phyloP scores from a whole-genome alignment of 352 stramenopile genomes.

The Phytophthora tubulina region DNA sequence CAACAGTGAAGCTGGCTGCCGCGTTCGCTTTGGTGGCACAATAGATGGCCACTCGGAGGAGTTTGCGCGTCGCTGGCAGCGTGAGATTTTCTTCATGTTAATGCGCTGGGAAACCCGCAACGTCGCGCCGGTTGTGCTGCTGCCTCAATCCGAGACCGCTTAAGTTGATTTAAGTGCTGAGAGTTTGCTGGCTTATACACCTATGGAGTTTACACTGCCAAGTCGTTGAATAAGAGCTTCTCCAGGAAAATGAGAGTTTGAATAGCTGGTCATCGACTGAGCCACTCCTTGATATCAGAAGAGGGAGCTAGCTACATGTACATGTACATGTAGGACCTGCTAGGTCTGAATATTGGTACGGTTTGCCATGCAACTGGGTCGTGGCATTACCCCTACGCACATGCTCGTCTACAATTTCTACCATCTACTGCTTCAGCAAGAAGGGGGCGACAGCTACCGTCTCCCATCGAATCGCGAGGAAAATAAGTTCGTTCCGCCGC shows the following conservation, averaged over 20 bases:
- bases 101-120: conserved; percentile 47
- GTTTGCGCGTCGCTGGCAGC: conserved; percentile 46
- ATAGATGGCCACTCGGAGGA: conserved; percentile 41
- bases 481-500: conserved; percentile 42
- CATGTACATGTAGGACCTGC: too few relatives aligned
- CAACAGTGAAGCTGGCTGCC: conserved; percentile 12
- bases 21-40: conserved; percentile 43
- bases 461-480: conserved; percentile 47
- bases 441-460: conserved; percentile 33
- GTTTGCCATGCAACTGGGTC: not conserved
- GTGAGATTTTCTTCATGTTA: conserved; percentile 47
- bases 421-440: conserved; percentile 21
- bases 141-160: conserved; percentile 19
- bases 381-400: not conserved
- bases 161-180: conserved; percentile 22
- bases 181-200: not conserved
- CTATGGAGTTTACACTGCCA: not conserved
- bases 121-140: conserved; percentile 39
- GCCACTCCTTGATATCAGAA: too few relatives aligned
- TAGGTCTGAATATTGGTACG: not conserved
- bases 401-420: not conserved
- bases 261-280: too few relatives aligned
- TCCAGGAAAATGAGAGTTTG: too few relatives aligned
- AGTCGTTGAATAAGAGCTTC: too few relatives aligned
- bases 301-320: too few relatives aligned